Base-by-base conservation (phyloP, 257 asterid species). In the Nicotiana knightiana region DNA sequence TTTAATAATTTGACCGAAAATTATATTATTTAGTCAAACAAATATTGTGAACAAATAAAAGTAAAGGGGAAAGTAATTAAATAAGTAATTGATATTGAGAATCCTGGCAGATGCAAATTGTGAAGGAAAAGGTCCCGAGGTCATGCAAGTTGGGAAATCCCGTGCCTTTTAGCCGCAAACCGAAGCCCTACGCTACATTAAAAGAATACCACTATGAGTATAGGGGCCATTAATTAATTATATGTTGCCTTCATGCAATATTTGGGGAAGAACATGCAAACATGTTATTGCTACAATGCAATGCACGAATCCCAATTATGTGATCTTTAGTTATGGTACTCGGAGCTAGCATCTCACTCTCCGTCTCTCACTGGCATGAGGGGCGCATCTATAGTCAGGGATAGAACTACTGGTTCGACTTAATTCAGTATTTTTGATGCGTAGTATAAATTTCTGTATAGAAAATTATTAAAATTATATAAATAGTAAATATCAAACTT, bases 201-300 rank as follows among this genome's bases (percentile, higher is more conserved):
- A 28, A 12, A 3, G 46, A 65, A 28, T 30, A 8, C 12, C 24
- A 65, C 33, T 73, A 12, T 2, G 7, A 73, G 13, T 1, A 21
- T 61, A 24, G n/a, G 43, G 15, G 30, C 16, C 15, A 64, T 54
- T 24, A 39, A 39, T 73, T 73, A 73, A 43, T 46, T 73, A 73
- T 48, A 24, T 24, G 61, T 71, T 46, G 61, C 61, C 61, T 43
- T 71, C 61, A 71, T 71, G 79, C 37, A 71, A 71, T 71, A 73
- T 73, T 73, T 73, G 43, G 63, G 43, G 63, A 73, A 73, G 63
- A 73, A 73, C 79, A 73, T 73, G 79, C 79, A 13, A 73, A 73
- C 62, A 48, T 26, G 79, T 26, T 62, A 51, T 48, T 73, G 79
- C 79, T 12, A 73, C 79, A 46, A 12, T 24, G 37, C 39, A 24